Evolutionary conservation across 2,329 filamentous ascomycete genomes (phyloP).

Genomic region (Dactylellina haptotyla): DNA sequence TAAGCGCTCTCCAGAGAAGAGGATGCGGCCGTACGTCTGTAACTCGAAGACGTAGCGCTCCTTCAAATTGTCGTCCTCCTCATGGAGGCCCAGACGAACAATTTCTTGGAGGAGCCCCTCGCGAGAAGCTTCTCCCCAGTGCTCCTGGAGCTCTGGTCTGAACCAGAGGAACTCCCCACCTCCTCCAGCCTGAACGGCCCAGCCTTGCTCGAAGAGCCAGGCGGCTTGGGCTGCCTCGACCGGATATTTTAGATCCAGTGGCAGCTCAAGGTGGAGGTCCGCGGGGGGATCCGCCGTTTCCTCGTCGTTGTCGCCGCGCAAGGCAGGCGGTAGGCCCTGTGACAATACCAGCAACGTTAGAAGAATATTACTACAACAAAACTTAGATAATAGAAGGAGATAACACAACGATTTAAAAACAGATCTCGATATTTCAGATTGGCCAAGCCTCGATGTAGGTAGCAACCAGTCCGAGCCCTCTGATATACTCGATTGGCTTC

Average conservation of each 20-base stretch:
- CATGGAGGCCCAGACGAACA: background rate
- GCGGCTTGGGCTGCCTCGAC: slow-evolving; percentile 1
- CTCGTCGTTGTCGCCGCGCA: background rate
- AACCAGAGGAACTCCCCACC: slow-evolving; percentile 10
- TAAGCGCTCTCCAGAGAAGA: background rate
- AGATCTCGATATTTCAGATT: too few relatives aligned
- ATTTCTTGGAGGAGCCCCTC: background rate
- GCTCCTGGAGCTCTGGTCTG: slow-evolving; percentile 1
- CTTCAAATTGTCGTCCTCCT: background rate
- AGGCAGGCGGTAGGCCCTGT: too few relatives aligned
- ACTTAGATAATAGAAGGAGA: too few relatives aligned
- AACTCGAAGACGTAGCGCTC: slow-evolving; percentile 17
- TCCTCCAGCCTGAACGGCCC: slow-evolving; percentile 5
- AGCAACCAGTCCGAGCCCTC: too few relatives aligned
- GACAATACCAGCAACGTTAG: too few relatives aligned
- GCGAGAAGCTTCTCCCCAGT: slow-evolving; percentile 1
- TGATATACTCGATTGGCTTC: too few relatives aligned
- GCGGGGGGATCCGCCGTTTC: background rate
- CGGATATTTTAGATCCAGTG: slow-evolving; percentile 1
- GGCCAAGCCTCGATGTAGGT: too few relatives aligned
- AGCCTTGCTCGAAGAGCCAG: slow-evolving; percentile 19
- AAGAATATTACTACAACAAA: too few relatives aligned
- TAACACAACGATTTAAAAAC: too few relatives aligned
- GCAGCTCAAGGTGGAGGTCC: background rate
- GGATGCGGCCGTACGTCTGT: slow-evolving; percentile 8